Percentiles rank a stretch among this genome's conserved stretches.
Evolutionary conservation across 331 rosid genomes (phyloP).

Genomic region (Cydonia oblonga): DNA sequence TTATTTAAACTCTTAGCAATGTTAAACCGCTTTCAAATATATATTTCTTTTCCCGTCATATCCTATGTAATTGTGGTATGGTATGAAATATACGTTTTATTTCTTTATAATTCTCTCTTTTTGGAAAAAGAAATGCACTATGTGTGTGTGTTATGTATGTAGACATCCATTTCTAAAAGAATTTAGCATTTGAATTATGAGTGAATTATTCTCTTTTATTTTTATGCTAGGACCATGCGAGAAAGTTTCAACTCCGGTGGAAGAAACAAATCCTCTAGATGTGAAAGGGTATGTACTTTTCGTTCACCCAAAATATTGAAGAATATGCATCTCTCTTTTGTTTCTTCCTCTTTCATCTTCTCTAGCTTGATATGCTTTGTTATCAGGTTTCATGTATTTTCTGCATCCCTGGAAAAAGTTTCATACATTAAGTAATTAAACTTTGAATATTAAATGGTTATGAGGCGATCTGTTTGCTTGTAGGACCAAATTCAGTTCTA

Average conservation of each 20-base stretch:
- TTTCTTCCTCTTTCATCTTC: background rate
- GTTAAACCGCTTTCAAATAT: background rate
- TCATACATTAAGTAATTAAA: background rate
- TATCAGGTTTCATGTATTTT: background rate
- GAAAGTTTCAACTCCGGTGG: constrained; percentile 31
- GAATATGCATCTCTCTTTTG: background rate
- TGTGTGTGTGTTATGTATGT: background rate
- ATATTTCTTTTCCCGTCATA: background rate
- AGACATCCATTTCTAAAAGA: background rate
- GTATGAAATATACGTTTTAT: background rate
- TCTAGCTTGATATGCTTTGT: background rate
- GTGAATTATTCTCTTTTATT: constrained; percentile 6
- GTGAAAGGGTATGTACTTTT: constrained; percentile 50
- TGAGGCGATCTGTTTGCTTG: background rate
- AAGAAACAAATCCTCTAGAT: constrained; percentile 58
- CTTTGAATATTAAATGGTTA: background rate
- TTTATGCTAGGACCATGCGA: constrained; percentile 49
- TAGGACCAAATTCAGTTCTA: background rate
- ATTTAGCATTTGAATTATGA: background rate
- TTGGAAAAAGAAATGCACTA: background rate
- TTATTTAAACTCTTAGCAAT: background rate
- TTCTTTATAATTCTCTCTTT: background rate
- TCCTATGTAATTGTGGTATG: background rate
- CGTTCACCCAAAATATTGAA: background rate
- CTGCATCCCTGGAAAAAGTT: background rate